Conservation (phyloP, 2,329 filamentous ascomycete species). For the Hymenoscyphus albidus region DNA sequence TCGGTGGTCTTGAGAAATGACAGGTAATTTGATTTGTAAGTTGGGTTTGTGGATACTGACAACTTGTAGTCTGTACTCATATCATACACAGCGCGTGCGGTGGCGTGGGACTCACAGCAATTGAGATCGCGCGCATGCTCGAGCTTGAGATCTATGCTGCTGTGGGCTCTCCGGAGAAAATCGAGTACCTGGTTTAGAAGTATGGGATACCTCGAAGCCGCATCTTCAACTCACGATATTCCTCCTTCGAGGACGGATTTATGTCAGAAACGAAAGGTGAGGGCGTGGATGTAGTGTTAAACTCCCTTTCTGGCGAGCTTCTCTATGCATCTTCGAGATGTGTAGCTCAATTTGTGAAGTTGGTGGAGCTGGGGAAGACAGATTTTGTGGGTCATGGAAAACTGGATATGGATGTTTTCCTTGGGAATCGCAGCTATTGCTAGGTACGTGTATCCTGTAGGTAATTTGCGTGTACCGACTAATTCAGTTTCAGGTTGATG, state of each 20-base stretch:
- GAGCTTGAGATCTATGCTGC: constrained; percentile 32
- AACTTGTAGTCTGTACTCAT: constrained; percentile 22
- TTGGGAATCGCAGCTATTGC: constrained; percentile 26
- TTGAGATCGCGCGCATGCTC: constrained; percentile 30
- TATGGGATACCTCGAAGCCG: constrained; percentile 4
- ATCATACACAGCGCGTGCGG: constrained; percentile 31
- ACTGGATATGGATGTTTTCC: constrained; percentile 27
- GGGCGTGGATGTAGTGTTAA: constrained; percentile 31
- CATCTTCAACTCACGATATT: constrained; percentile 10
- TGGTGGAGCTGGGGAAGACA: constrained; percentile 42
- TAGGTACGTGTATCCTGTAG: background rate
- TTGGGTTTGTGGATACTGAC: background rate
- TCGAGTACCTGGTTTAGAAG: constrained; percentile 6
- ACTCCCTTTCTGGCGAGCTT: constrained; percentile 25
- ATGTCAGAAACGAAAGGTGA: constrained; percentile 19
- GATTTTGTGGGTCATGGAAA: constrained; percentile 32
- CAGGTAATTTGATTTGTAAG: background rate
- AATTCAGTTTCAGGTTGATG: constrained; percentile 13
- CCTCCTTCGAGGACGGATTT: constrained; percentile 22
- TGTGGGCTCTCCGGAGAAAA: constrained; percentile 15
- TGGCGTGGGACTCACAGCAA: constrained; percentile 34
- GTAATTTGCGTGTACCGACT: background rate
- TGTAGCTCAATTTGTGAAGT: constrained; percentile 36
- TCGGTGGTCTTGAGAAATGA: constrained; percentile 8
- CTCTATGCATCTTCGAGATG: constrained; percentile 33